Evolutionary conservation across 441 rosid genomes (phyloP).

Genomic region (Syzygium syzygioides): DNA sequence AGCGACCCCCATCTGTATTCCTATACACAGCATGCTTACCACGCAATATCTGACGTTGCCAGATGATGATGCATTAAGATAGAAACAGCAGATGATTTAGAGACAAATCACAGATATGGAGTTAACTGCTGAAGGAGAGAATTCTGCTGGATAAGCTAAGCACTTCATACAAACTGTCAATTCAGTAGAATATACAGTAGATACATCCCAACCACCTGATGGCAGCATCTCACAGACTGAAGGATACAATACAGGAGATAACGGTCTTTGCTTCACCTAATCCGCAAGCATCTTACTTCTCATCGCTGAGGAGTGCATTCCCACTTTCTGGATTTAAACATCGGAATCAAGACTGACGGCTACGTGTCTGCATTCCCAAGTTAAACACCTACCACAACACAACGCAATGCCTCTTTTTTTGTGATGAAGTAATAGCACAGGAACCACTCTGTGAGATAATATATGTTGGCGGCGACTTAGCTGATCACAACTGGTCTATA

Average conservation of each 20-base stretch:
- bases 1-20: neutral
- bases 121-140: neutral
- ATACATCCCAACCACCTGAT: neutral
- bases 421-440: neutral
- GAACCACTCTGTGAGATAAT: neutral
- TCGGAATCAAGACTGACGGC: neutral
- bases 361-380: neutral
- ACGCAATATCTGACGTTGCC: neutral
- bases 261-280: neutral
- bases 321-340: neutral
- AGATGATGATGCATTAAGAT: neutral
- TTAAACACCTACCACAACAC: neutral
- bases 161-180: neutral
- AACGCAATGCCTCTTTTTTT: neutral
- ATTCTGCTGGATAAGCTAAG: neutral
- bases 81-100: neutral
- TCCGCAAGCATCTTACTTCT: neutral
- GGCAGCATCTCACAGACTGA: neutral
- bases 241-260: neutral
- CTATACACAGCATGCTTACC: neutral
- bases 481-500: neutral
- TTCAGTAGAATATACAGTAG: neutral
- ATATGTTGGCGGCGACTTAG: neutral
- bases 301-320: neutral
- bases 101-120: neutral